Evolutionary conservation across 495 filamentous ascomycete species (phyloP), one percentile per base, ranked within the genome.

Genomic region (Lichenothelia convexa): DNA sequence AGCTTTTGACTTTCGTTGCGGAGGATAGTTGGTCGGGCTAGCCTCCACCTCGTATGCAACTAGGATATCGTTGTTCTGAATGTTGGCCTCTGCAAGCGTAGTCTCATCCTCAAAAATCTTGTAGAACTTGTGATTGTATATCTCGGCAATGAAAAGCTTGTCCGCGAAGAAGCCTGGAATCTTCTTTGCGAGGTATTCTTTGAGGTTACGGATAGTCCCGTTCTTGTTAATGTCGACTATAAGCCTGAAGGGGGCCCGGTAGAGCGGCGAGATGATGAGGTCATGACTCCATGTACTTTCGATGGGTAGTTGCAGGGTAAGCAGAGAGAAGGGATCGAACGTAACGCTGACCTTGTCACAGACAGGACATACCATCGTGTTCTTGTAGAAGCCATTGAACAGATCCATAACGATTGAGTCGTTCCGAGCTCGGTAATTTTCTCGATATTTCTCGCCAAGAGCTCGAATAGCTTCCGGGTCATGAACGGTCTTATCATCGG

Each of bases 311-410:
- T 89, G 91, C 18, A 97, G 60, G 0, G 91, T 93, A 21, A 95
- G 56, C 39, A 84, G 89, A 60, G 81, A 94, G 67, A 92, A 97
- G 2, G 89, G 89, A 58, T 97, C 89, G 45, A 97, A 95, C 3
- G 89, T 97, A 43, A 97, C 93, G 65, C 84, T 93, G 57, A 93
- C 78, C 61, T 97, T 97, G 38, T 77, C 67, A 51, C 89, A 97
- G 6, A 61, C 70, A 1, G 87, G 91, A 51, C 89, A 97, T 40
- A 84, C 71, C 29, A 97, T 68, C 3, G 87, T 95, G 19, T 87
- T 94, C 61, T 94, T 93, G 65, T 95, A 97, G 64, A 94, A 82
- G 35, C 89, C 89, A 31, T 80, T 85, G 53, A 97, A 95, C 3
- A 97, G 64, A 49, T 97, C 89, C 21, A 80, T 84, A 43, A 92